These are phyloP conservation scores for Eutypa lata DNA, from an alignment of 2,329 filamentous ascomycete species.

Conservation along the genomic window DNA sequence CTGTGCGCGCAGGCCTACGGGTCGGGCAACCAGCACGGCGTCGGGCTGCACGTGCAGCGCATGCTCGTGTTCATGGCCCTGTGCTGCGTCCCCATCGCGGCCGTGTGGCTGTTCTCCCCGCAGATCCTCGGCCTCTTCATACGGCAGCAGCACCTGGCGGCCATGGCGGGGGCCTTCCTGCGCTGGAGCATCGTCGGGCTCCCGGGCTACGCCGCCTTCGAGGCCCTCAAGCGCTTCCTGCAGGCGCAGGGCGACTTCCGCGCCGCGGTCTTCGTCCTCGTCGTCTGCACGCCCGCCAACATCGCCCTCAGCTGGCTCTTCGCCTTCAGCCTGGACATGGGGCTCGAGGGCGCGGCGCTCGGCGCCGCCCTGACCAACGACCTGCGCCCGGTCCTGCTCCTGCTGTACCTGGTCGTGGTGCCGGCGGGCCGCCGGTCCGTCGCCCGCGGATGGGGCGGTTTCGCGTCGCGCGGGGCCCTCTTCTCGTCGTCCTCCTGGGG, in stretches of 20 bases:
- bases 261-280: conserved; percentile 42
- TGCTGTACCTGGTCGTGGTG: conserved; percentile 42
- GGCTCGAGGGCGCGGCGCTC: conserved; percentile 49
- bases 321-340: conserved; percentile 38
- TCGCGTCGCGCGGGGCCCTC: conserved; percentile 26
- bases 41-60: conserved; percentile 50
- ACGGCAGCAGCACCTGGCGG: conserved; percentile 43
- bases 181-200: conserved; percentile 45
- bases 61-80: conserved; percentile 49
- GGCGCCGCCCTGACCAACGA: conserved; percentile 47
- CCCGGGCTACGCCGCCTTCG: conserved; percentile 52
- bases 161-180: conserved; percentile 47
- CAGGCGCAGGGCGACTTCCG: conserved; percentile 54
- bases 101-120: conserved; percentile 46
- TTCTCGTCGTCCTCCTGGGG: conserved; percentile 32
- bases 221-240: conserved; percentile 51
- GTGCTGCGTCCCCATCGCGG: conserved; percentile 44
- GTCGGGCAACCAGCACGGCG: conserved; percentile 42
- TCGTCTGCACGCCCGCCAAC: conserved; percentile 46
- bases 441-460: conserved; percentile 43
- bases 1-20: conserved; percentile 51
- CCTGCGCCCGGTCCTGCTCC: conserved; percentile 44
- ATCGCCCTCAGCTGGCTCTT: conserved; percentile 48
- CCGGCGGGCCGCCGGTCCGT: conserved; percentile 32
- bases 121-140: conserved; percentile 43